Base-by-base conservation (phyloP, 2,329 filamentous ascomycete genomes). In the Gnomoniopsis sp. region DNA sequence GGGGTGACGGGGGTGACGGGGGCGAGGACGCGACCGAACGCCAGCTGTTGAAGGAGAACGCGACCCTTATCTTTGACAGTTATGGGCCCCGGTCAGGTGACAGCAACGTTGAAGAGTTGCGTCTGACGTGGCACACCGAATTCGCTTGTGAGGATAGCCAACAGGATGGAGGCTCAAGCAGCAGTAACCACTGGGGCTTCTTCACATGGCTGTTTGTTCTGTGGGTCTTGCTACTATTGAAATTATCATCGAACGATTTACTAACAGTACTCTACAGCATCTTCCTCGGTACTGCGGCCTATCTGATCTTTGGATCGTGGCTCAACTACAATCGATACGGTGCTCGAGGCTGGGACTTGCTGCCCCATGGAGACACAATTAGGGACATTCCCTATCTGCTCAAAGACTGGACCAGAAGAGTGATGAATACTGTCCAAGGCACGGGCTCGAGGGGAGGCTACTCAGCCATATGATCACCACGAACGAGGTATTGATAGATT, bases 251-350 rank as follows among this genome's bases (percentile, higher is more conserved):
- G 14, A 3, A n/a, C 6, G 6, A 6, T 6, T 14, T 57, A 17
- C 70, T 65, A 64, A 69, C 61, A 12, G 7, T 36, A 3, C 0
- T 22, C n/a, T 55, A 21, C 65, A 96, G 93, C 66, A 77, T 88
- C 60, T 99, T 99, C 83, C 82, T 98, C 63, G 85, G 85, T 49
- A 88, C 87, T 44, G 91, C 95, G 2, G 79, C 93, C 23, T 99
- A 98, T 76, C 87, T 99, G 65, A 96, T 98, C 72, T 98, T 98
- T 70, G 93, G 93, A 64, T 96, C 93, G 21, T 99, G 95, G 95
- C 87, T 98, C 72, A 98, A 98, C 79, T 98, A 98, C 82, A 97
- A 92, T 78, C 90, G 93, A 62, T 96, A 96, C 74, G 93, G 93
- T 50, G 93, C 93, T 54, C 84, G 93, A 48, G 95, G 95, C 58